Evolutionary conservation across 345 rosid genomes (phyloP).

Genomic region (Populus pruinosa): DNA sequence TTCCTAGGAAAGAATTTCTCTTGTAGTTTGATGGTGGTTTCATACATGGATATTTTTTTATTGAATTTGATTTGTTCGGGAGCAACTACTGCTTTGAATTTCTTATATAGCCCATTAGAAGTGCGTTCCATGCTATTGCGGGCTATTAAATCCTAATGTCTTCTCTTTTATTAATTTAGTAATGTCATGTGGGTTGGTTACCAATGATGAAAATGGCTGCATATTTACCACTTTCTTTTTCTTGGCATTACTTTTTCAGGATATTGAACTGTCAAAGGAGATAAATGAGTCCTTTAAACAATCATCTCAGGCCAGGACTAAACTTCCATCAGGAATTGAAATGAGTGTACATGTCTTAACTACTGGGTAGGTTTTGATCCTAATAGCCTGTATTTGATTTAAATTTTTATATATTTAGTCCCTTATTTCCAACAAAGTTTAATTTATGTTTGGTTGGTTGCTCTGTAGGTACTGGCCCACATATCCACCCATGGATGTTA

Average conservation of each 20-base stretch:
- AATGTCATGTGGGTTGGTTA: not conserved
- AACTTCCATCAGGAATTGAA: slow-evolving; percentile 94
- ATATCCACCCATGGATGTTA: slow-evolving; percentile 97
- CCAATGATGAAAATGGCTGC: not conserved
- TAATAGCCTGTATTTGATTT: slow-evolving; percentile 5
- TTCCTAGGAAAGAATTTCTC: not conserved
- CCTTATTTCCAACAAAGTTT: not conserved
- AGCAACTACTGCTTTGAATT: not conserved
- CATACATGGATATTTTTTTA: not conserved
- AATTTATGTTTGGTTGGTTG: slow-evolving; percentile 18
- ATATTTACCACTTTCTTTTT: not conserved
- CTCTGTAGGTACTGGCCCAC: slow-evolving; percentile 95
- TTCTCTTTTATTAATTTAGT: not conserved
- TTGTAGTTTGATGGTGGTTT: not conserved
- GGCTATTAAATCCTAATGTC: not conserved
- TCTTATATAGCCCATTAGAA: not conserved
- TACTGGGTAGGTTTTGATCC: slow-evolving; percentile 66
- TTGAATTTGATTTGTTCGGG: not conserved
- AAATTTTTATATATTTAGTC: not conserved
- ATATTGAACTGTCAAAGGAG: slow-evolving; percentile 94
- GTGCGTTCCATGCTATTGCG: not conserved
- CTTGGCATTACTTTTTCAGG: slow-evolving; percentile 45
- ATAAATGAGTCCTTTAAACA: slow-evolving; percentile 94
- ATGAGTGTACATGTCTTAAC: slow-evolving; percentile 97
- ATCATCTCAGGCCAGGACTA: slow-evolving; percentile 94